Evolutionary conservation across 2,329 filamentous ascomycete species (phyloP), one percentile per base, ranked within the genome.

Genomic region (Ophiostoma australiae): DNA sequence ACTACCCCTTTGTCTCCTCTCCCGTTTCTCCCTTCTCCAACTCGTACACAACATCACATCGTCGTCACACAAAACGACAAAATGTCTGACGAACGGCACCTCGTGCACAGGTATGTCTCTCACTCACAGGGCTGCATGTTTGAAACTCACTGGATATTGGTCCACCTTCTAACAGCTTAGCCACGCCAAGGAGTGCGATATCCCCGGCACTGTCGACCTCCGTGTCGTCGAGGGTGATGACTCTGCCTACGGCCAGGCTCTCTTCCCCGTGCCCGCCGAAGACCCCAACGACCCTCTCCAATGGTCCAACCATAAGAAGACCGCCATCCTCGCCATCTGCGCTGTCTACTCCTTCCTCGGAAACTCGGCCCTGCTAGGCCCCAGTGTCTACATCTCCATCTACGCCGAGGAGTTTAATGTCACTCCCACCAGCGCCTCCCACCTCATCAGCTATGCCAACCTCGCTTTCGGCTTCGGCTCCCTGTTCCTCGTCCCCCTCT

Each of bases 251-350:
- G 87, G 87, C 31, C 86, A 88, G 76, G 86, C 87, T 2, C 80
- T 89, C 3, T 89, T 84, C 74, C 86, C 87, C 1, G 86, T 88
- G 0, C 86, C 87, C 1, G 84, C 86, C 1, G 83, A 87, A 70
- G 86, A 88, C 74, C 86, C 86, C 0, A 89, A 89, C 72, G 86
- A 89, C 76, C 86, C 86, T 8, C 80, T 88, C 11, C 83, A 86
- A 80, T 89, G 86, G 87, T 76, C 84, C 1, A 79, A 78, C 37
- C 81, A 78, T 74, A 88, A 87, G 79, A 89, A 89, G 77, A 83
- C 80, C 1, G 80, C 82, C 75, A 88, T 89, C 67, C 79, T 89
- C 11, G 76, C 85, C 48, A 81, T 86, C 68, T 83, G 83, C 73
- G 83, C 84, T 4, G 73, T 83, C 0, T 88, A 87, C 74, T 87